A percentile compares a stretch with the other conserved stretches of the same genome.
These are phyloP conservation scores for Cryptococcus jaspeensis DNA, from an alignment of 1,284 basidiomycete genomes.

Conservation along the genomic window DNA sequence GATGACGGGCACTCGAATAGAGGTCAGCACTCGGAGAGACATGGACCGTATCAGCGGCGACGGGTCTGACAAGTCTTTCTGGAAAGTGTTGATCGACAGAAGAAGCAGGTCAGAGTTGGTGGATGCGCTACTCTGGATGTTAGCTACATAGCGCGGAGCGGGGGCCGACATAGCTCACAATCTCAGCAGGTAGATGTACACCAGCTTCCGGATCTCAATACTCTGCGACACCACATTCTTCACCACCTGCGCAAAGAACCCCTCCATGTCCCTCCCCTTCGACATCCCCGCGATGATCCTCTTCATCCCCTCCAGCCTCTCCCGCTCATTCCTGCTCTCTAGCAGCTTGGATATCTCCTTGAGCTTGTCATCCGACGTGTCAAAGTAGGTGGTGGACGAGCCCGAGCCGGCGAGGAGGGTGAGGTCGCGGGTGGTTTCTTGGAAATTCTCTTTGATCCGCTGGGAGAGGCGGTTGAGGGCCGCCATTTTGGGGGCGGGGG, in stretches of 20 bases:
- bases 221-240: conserved; percentile 88
- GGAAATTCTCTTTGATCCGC: conserved; percentile 52
- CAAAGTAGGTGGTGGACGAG: conserved; percentile 47
- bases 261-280: conserved; percentile 85
- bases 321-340: conserved; percentile 78
- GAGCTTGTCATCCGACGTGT: conserved; percentile 50
- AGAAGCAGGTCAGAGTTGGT: conserved; percentile 91
- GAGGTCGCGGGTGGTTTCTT: conserved; percentile 51
- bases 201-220: conserved; percentile 92
- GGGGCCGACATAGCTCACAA: conserved; percentile 54
- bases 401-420: conserved; percentile 41
- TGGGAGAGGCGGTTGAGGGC: conserved; percentile 49
- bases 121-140: conserved; percentile 58
- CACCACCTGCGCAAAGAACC: conserved; percentile 90
- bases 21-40: conserved; percentile 89
- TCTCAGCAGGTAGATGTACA: conserved; percentile 93
- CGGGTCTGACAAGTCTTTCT: conserved; percentile 89
- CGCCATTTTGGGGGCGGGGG: conserved; percentile 28
- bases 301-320: conserved; percentile 91
- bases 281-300: conserved; percentile 90
- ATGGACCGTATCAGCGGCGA: conserved; percentile 91
- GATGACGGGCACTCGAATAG: conserved; percentile 85
- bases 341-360: conserved; percentile 74
- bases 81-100: conserved; percentile 97
- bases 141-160: not conserved